Base-by-base conservation (phyloP, 164 flowering plant genomes). In the Santalum album region DNA sequence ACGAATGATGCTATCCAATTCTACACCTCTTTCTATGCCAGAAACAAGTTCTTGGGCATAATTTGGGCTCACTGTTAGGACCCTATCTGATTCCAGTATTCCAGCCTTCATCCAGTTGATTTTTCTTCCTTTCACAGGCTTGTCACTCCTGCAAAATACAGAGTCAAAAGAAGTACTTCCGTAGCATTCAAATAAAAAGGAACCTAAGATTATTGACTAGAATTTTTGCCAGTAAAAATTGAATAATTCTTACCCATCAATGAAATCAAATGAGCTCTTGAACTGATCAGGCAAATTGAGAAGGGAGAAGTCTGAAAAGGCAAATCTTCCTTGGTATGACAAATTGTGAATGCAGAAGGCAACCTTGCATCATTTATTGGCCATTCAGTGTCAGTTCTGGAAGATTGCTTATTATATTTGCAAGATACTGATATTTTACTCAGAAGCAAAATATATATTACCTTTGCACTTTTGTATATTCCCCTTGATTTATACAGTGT, bases 51-150 rank as follows among this genome's bases (percentile, higher is more conserved):
- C 99, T 54, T 74, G 49, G 16, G 99, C 96, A 53, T 92, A 92
- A 74, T 87, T 62, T 32, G 94, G 94, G 69, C 99, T 92, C 32
- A 92, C 99, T 34, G 96, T 86, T 9, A 89, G 1, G 9, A 76
- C 75, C 59, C 64, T 73, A 63, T 84, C 61, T n/a, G 87, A 71
- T 72, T 88, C 96, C 38, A 84, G 34, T 40, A 92, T 76, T 45
- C 77, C 99, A 44, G 99, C 99, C 63, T 92, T 92, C 96, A 92
- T 78, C 98, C 95, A 92, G 57, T 88, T 92, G 25, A 88, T 86
- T 66, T 92, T 92, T 71, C 95, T 83, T 71, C 98, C 98, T 72
- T 78, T 83, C 25, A 83, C 80, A 18, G 95, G 96, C 74, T 86
- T 83, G 12, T 65, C 56, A 60, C 88, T 72, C 61, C 98, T 88